Conservation (phyloP, 2,329 filamentous ascomycete genomes). For the Epichloe coenophiala region DNA sequence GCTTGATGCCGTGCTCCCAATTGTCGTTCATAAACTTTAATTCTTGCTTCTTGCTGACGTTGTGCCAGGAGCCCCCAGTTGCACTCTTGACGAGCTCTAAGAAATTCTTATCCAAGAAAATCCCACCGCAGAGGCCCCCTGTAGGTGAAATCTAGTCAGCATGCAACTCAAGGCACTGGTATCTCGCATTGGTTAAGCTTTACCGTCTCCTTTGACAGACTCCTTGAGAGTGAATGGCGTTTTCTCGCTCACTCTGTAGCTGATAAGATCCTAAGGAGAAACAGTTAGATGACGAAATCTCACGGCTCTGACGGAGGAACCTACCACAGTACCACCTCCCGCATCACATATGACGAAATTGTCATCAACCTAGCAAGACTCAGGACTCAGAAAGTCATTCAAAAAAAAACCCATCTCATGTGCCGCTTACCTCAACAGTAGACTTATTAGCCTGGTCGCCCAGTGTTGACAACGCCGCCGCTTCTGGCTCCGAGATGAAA, state of each 20-base stretch:
- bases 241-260: constrained; percentile 15
- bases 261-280: constrained; percentile 25
- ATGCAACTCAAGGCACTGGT: fast-evolving
- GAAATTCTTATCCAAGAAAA: constrained; percentile 28
- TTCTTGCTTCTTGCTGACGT: constrained; percentile 4
- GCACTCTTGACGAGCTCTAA: constrained; percentile 13
- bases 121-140: constrained; percentile 25
- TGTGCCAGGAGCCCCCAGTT: not conserved
- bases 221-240: constrained; percentile 21
- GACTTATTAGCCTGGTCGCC: constrained; percentile 13
- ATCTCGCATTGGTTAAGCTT: not conserved
- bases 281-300: not conserved
- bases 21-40: constrained; percentile 12
- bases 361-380: constrained; percentile 6
- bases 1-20: constrained; percentile 19
- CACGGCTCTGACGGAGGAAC: not conserved
- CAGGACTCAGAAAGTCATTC: not conserved
- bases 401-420: no score
- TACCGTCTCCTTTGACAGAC: constrained; percentile 23
- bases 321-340: constrained; percentile 23
- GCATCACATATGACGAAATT: constrained; percentile 22
- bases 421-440: constrained; percentile 9
- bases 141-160: not conserved
- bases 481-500: constrained; percentile 31
- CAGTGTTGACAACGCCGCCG: constrained; percentile 26